Percentiles rank a stretch among this genome's conserved stretches.
phyloP scores from a whole-genome alignment of 495 filamentous ascomycete species.

The Umbilicaria muhlenbergii region DNA sequence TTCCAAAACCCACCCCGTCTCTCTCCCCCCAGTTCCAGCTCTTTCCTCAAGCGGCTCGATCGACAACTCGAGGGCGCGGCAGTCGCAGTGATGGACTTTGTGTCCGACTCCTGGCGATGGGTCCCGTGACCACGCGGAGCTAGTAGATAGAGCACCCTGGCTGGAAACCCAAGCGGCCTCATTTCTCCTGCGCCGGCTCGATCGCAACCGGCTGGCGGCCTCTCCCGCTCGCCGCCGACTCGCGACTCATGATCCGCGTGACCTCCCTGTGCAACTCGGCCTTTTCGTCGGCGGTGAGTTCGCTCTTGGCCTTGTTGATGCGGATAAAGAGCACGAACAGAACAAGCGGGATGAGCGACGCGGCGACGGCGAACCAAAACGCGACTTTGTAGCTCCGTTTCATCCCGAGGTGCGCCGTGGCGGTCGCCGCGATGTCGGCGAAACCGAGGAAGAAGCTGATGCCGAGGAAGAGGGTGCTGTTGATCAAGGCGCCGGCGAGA shows the following conservation, averaged over 20 bases:
- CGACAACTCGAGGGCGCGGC: too few species aligned
- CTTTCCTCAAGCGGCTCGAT: too few species aligned
- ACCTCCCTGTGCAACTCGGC: slow-evolving; percentile 17
- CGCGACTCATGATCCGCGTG: not conserved
- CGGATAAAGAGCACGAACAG: slow-evolving; percentile 46
- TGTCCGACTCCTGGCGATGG: too few species aligned
- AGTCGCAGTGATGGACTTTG: too few species aligned
- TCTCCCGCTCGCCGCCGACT: not conserved
- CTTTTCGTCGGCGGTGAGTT: slow-evolving; percentile 54
- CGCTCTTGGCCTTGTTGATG: slow-evolving; percentile 50
- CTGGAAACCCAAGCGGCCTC: not conserved
- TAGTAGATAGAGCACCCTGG: too few species aligned
- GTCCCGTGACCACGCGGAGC: too few species aligned
- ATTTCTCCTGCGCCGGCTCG: not conserved
- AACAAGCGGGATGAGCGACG: slow-evolving; percentile 36
- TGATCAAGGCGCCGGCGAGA: slow-evolving; percentile 56
- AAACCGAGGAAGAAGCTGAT: slow-evolving; percentile 69
- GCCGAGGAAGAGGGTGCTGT: slow-evolving; percentile 57
- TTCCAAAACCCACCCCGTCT: too few species aligned
- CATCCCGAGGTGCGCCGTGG: slow-evolving; percentile 29
- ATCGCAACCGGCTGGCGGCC: not conserved
- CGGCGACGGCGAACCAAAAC: slow-evolving; percentile 53
- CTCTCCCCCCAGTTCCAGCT: too few species aligned
- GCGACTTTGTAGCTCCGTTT: slow-evolving; percentile 41
- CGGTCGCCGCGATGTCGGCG: slow-evolving; percentile 50